These are phyloP conservation scores for Dendrobium catenatum DNA, from an alignment of 106 monocot genomes.

Conservation along the genomic window DNA sequence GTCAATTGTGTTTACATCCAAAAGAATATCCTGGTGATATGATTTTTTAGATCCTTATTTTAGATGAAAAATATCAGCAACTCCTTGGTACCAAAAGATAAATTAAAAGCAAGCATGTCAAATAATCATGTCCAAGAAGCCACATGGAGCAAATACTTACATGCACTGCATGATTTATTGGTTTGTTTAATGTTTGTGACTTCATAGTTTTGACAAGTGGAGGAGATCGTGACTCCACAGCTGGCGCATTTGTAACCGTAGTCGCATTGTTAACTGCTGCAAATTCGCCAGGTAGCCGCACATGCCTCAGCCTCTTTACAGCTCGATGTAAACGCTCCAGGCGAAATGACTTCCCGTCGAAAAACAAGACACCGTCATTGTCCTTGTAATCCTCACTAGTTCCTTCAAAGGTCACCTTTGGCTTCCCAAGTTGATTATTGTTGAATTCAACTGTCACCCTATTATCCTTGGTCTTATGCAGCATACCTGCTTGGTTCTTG, in stretches of 20 bases:
- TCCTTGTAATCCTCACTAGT: slow-evolving; percentile 92
- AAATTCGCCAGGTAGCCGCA: slow-evolving; percentile 67
- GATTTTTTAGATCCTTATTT: neutral
- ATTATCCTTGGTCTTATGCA: slow-evolving; percentile 95
- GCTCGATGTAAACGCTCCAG: slow-evolving; percentile 85
- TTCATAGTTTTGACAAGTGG: slow-evolving; percentile 53
- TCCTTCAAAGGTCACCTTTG: slow-evolving; percentile 90
- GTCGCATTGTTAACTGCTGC: slow-evolving; percentile 21
- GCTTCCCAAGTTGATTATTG: slow-evolving; percentile 91
- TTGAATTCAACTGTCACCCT: slow-evolving; percentile 85
- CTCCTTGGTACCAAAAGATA: neutral
- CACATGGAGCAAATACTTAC: slow-evolving; percentile 35
- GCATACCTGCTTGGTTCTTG: slow-evolving; percentile 78
- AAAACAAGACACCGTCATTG: slow-evolving; percentile 90
- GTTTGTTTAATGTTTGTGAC: slow-evolving; percentile 37
- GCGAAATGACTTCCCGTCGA: slow-evolving; percentile 80
- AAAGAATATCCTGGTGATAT: neutral
- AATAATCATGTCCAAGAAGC: neutral
- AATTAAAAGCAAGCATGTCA: neutral
- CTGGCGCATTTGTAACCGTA: slow-evolving; percentile 26
- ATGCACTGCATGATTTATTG: slow-evolving; percentile 38
- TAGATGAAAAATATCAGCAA: neutral
- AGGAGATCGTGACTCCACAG: slow-evolving; percentile 55
- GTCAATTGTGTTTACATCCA: no score
- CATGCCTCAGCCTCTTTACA: slow-evolving; percentile 86